Evolutionary conservation across 495 filamentous ascomycete genomes (phyloP).

Genomic region (Neurospora hispaniola): DNA sequence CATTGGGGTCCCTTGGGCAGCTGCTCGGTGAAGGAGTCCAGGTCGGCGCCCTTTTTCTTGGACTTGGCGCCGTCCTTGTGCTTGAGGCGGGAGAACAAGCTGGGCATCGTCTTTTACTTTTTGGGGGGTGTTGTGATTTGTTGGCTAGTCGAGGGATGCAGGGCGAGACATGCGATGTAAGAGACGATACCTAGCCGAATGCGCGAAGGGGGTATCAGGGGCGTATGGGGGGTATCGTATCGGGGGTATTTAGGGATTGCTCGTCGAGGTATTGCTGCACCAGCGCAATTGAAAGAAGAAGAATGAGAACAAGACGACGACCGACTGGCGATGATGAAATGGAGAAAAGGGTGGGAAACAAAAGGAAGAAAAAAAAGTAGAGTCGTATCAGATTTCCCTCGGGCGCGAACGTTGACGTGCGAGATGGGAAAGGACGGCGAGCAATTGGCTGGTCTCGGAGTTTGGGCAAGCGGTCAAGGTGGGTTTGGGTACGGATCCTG

Average conservation of each 20-base stretch:
- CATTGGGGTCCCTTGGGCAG: slow-evolving; percentile 60
- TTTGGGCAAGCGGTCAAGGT: not conserved
- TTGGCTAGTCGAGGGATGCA: slow-evolving; percentile 6
- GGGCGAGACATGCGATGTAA: slow-evolving; percentile 11
- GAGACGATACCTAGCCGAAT: slow-evolving; percentile 1
- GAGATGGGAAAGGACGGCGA: not conserved
- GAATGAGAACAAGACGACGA: not conserved
- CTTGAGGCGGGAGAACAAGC: slow-evolving; percentile 67
- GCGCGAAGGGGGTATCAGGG: slow-evolving; percentile 1
- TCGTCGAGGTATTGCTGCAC: not conserved
- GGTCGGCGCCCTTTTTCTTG: slow-evolving; percentile 43
- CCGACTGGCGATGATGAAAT: not conserved
- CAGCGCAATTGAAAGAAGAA: not conserved
- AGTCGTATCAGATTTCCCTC: not conserved
- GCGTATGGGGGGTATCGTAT: not conserved
- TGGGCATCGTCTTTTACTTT: slow-evolving; percentile 35
- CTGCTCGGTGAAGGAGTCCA: slow-evolving; percentile 35
- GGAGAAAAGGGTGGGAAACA: not conserved
- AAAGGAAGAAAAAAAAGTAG: not conserved
- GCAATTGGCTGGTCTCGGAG: not conserved
- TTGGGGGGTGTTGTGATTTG: slow-evolving; percentile 3
- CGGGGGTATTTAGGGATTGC: not conserved
- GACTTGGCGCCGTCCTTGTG: slow-evolving; percentile 55
- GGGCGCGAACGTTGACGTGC: not conserved
- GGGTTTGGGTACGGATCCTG: not conserved